phyloP scores from a whole-genome alignment of 2,329 filamentous ascomycete genomes.

The Curvularia sp. region DNA sequence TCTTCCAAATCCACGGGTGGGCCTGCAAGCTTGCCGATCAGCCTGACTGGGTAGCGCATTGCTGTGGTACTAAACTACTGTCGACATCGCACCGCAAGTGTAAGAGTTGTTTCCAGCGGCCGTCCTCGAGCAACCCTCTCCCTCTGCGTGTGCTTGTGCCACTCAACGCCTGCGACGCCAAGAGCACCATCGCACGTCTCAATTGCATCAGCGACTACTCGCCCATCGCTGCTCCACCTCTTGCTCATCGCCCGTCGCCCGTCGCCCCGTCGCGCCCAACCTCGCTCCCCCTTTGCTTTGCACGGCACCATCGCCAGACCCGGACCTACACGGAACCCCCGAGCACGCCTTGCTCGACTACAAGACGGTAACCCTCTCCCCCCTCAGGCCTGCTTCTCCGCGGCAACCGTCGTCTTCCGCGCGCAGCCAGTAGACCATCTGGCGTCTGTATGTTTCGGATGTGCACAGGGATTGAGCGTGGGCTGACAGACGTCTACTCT shows the following conservation, averaged over 20 bases:
- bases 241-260: background rate
- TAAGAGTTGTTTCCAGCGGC: constrained; percentile 27
- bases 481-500: constrained; percentile 32
- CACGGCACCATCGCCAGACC: background rate
- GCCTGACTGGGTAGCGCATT: constrained; percentile 23
- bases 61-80: constrained; percentile 25
- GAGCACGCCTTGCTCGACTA: constrained; percentile 5
- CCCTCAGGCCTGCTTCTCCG: background rate
- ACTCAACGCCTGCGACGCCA: constrained; percentile 35
- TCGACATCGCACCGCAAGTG: constrained; percentile 34
- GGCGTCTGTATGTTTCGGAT: constrained; percentile 37
- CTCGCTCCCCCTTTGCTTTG: too few relatives aligned
- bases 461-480: constrained; percentile 28
- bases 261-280: background rate
- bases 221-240: constrained; percentile 3
- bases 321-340: background rate
- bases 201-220: constrained; percentile 25
- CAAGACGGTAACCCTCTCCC: constrained; percentile 3
- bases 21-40: constrained; percentile 32
- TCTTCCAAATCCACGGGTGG: constrained; percentile 41
- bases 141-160: constrained; percentile 17
- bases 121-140: constrained; percentile 23
- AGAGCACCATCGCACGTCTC: constrained; percentile 40
- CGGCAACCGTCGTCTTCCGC: constrained; percentile 9
- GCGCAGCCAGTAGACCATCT: background rate